Base-by-base conservation (phyloP, 1,284 basidiomycete species). In the Cryptococcus sp. region DNA sequence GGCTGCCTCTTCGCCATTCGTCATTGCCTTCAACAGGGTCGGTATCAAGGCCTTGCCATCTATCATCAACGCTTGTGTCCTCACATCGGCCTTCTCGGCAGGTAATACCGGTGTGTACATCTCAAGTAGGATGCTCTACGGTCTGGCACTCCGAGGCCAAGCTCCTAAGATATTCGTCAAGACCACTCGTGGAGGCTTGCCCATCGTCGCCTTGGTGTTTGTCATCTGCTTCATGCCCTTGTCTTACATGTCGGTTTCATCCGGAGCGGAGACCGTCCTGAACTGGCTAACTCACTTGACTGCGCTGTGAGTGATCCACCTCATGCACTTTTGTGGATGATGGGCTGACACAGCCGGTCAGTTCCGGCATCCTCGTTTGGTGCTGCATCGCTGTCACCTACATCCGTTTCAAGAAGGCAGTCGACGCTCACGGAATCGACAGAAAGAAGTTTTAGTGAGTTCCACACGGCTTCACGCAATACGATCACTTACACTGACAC, bases 21-120 rank as follows among this genome's bases (percentile, higher is more conserved):
- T 66, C 38, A 48, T 64, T 62, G 88, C 88, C 64, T 77, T 87
- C 70, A 72, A 83, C 61, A 82, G 80, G 23, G 86, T 87, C 0
- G 85, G 87, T 19, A 89, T 91, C 74, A 83, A 83, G 63, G 81
- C 79, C 2, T 77, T 90, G 2, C 89, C 89, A 1, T 83, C 82
- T 48, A 83, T 91, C 63, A 90, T 93, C 77, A 94, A 94, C 74
- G 90, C 90, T 8, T 85, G 84, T 66, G 81, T 93, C n/a, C 78
- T 94, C 52, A 89, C 87, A 26, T 89, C 89, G 1, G 91, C 92
- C 2, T 89, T 34, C 29, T 34, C 29, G 8, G 29, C 92, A 5
- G 89, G 88, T 4, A 88, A 86, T 37, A 89, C 87, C 64, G 88
- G 93, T 69, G 73, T 94, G 50, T 95, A 90, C 77, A 87, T 86